phyloP scores from a whole-genome alignment of 1,284 basidiomycete genomes.

The Tilletia setariae region DNA sequence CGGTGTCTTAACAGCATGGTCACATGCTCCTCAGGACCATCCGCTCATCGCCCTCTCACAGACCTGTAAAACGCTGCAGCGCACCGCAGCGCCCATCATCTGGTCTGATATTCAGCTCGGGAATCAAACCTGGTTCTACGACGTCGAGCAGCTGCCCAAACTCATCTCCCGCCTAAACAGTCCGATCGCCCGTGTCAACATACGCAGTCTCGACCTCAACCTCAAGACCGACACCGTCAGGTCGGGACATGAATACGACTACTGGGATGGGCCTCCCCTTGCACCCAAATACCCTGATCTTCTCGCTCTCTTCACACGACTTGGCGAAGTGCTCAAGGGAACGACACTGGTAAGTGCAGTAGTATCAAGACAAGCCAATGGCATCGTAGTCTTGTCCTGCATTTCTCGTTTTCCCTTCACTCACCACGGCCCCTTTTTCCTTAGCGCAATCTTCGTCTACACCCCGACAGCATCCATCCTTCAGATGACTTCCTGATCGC shows the following conservation, averaged over 20 bases:
- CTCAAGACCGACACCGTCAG: background rate
- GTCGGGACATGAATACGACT: background rate
- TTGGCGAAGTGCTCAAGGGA: background rate
- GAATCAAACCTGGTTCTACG: background rate
- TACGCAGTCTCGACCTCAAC: background rate
- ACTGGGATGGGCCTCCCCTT: background rate
- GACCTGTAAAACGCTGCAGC: background rate
- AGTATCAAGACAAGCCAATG: no score
- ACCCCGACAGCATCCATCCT: background rate
- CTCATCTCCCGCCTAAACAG: background rate
- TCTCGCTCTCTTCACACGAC: background rate
- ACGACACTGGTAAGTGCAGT: background rate
- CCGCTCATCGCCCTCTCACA: background rate
- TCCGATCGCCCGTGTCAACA: background rate
- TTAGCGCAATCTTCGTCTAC: background rate
- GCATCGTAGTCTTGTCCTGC: no score
- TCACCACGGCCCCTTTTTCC: background rate
- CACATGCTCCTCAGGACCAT: background rate
- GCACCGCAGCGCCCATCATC: background rate
- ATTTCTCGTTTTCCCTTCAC: background rate
- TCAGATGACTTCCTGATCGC: background rate
- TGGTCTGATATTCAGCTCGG: background rate
- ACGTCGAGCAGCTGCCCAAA: background rate
- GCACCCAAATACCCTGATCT: background rate
- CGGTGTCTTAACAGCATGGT: background rate